Percentiles rank a stretch among this genome's conserved stretches.
These are phyloP conservation scores for Chiua virens DNA, from an alignment of 768 basidiomycete genomes.

Conservation along the genomic window DNA sequence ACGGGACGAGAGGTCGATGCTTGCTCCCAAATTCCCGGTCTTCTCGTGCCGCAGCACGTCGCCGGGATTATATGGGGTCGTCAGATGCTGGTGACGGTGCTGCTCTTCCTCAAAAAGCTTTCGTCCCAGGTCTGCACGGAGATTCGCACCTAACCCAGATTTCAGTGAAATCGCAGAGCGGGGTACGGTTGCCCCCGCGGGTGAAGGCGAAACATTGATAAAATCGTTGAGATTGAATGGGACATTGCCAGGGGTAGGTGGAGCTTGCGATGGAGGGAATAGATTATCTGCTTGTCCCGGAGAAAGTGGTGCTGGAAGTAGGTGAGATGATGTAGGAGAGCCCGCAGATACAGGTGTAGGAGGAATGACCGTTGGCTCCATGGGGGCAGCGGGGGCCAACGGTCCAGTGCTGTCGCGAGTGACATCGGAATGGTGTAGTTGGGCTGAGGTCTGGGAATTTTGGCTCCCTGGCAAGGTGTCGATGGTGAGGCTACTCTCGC, in stretches of 20 bases:
- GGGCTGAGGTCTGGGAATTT: constrained; percentile 20
- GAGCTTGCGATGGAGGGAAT: constrained; percentile 29
- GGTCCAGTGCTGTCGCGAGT: constrained; percentile 13
- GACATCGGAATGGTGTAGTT: constrained; percentile 17
- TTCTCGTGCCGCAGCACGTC: constrained; percentile 30
- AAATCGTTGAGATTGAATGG: constrained; percentile 70
- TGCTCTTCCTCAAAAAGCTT: constrained; percentile 74
- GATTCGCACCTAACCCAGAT: constrained; percentile 45
- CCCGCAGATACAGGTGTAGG: constrained; percentile 31
- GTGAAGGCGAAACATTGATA: constrained; percentile 71
- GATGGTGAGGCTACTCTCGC: constrained; percentile 27
- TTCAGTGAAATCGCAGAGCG: constrained; percentile 32
- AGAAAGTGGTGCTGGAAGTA: constrained; percentile 27
- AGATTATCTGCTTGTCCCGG: constrained; percentile 20
- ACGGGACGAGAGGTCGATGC: constrained; percentile 30
- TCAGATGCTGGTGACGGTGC: constrained; percentile 39
- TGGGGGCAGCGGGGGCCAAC: constrained; percentile 26
- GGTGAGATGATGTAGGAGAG: constrained; percentile 23
- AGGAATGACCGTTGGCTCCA: constrained; percentile 34
- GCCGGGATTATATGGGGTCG: constrained; percentile 10
- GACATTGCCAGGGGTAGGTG: constrained; percentile 37
- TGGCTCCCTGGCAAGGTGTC: constrained; percentile 29
- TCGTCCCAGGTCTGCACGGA: constrained; percentile 63
- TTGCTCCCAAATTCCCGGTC: constrained; percentile 26
- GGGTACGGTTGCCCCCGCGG: constrained; percentile 38